Conservation (phyloP, 805 yeast genomes). For the Saturnispora diversa region DNA sequence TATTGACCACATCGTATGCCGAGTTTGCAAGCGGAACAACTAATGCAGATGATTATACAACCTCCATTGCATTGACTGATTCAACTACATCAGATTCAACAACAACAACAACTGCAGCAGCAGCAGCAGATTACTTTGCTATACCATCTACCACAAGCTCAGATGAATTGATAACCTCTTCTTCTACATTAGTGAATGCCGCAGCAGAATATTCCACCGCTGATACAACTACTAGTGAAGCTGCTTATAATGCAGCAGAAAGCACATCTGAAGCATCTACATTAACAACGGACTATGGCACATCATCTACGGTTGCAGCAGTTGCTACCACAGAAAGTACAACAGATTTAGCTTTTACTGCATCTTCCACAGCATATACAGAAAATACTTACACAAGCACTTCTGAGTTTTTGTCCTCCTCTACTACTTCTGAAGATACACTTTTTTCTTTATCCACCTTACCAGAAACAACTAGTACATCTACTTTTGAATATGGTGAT, state of each 20-base stretch:
- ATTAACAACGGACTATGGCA: no score
- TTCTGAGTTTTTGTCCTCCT: background rate
- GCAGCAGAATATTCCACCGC: no score
- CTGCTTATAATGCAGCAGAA: no score
- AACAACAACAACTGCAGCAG: background rate
- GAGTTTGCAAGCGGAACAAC: no score
- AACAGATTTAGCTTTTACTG: background rate
- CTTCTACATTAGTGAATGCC: no score
- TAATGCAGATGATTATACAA: background rate
- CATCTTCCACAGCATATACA: background rate
- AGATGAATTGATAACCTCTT: no score
- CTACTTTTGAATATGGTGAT: background rate
- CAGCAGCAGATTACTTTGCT: no score
- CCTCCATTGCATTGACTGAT: background rate
- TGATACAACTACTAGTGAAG: no score
- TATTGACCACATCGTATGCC: no score
- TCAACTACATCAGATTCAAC: background rate
- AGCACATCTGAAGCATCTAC: no score
- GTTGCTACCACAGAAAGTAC: background rate
- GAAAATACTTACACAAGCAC: background rate
- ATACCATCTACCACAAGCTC: no score
- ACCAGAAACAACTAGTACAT: background rate
- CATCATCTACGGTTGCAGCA: no score
- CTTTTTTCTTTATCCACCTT: constrained; percentile 9
- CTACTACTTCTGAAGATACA: background rate